Percentiles rank a stretch among this genome's conserved stretches.
Conservation (phyloP, 345 rosid species). For the Aquilaria malaccensis region DNA sequence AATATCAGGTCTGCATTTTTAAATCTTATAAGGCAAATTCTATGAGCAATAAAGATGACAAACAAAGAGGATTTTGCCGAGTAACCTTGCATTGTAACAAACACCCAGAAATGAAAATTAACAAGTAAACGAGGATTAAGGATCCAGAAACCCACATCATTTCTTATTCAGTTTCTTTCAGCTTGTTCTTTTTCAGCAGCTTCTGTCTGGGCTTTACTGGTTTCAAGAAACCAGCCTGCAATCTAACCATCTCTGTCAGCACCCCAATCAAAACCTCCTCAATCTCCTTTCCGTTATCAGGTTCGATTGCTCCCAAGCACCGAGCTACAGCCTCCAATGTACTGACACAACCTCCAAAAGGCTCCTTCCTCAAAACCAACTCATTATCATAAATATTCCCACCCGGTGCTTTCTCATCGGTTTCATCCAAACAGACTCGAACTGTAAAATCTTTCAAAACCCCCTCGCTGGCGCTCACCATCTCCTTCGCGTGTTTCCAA, state of each 20-base stretch:
- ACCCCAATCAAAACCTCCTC: conserved; percentile 48
- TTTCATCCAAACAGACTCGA: conserved; percentile 66
- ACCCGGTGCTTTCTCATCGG: conserved; percentile 39
- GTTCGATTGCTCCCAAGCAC: conserved; percentile 55
- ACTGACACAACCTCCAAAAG: conserved; percentile 69
- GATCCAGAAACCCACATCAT: background rate
- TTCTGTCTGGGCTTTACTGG: conserved; percentile 62
- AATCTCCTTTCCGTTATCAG: conserved; percentile 41
- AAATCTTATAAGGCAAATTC: too few species aligned
- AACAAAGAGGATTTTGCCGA: too few species aligned
- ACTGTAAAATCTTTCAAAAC: conserved; percentile 37
- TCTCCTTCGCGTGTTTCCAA: conserved; percentile 94
- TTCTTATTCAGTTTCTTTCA: conserved; percentile 4
- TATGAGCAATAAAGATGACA: too few species aligned
- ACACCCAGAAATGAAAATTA: background rate
- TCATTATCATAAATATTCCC: conserved; percentile 72
- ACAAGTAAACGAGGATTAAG: background rate
- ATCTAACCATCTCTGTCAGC: conserved; percentile 70
- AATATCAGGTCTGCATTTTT: too few species aligned
- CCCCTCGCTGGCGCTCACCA: conserved; percentile 68
- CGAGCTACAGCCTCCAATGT: conserved; percentile 89
- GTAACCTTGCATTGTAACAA: too few species aligned
- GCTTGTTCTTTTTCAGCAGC: conserved; percentile 37
- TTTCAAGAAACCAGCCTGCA: conserved; percentile 71
- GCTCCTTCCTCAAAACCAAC: conserved; percentile 70